These are phyloP conservation scores for Bisporella sp. DNA, from an alignment of 2,329 filamentous ascomycete species.

Conservation along the genomic window DNA sequence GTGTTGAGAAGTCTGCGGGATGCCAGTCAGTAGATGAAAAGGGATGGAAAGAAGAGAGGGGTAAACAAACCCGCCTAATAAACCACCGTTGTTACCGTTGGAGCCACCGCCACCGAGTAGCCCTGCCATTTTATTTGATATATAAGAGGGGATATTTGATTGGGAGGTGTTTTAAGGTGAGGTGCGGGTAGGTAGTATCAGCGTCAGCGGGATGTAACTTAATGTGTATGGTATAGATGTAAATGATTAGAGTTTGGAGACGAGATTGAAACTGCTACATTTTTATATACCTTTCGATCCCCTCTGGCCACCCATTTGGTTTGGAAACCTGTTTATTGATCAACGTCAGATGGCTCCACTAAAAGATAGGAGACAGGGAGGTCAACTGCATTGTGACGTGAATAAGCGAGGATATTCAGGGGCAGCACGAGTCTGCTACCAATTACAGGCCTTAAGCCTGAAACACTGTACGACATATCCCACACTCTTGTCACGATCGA, in stretches of 20 bases:
- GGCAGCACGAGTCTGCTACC: not conserved
- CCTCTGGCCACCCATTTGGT: not conserved
- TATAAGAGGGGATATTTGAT: not conserved
- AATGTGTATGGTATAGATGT: not conserved
- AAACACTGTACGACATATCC: too few relatives aligned
- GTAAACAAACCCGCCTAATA: not conserved
- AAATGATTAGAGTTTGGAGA: not conserved
- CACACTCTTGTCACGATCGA: too few relatives aligned
- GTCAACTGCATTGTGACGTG: not conserved
- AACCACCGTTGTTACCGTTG: not conserved
- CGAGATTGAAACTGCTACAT: too few relatives aligned
- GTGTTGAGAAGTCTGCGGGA: conserved; percentile 13
- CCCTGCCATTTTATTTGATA: not conserved
- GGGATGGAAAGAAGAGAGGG: not conserved
- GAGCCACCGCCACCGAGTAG: not conserved
- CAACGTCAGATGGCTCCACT: too few relatives aligned
- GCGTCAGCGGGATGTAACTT: not conserved
- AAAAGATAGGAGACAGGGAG: too few relatives aligned
- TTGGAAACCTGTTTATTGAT: not conserved
- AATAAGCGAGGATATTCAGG: not conserved
- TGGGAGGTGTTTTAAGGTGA: not conserved
- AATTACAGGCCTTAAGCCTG: too few relatives aligned
- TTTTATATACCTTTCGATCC: too few relatives aligned
- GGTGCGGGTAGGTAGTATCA: not conserved
- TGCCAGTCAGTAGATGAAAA: not conserved